phyloP scores from a whole-genome alignment of 1,284 basidiomycete species.

The Sporisorium sorghi region DNA sequence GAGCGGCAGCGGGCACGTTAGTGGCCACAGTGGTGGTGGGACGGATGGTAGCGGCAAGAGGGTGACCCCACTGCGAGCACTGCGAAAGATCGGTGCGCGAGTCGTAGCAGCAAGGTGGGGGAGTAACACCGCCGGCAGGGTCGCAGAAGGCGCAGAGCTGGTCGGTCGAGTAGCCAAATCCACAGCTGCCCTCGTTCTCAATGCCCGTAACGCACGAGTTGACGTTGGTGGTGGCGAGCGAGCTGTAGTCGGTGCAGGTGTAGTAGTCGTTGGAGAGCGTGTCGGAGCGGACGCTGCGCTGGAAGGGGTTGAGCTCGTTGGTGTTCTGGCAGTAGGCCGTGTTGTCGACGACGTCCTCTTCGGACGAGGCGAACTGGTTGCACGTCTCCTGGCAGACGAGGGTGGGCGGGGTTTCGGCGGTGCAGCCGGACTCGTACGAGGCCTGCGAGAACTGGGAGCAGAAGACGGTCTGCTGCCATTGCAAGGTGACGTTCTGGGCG shows the following conservation, averaged over 20 bases:
- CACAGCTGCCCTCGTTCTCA: slow-evolving; percentile 71
- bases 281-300: slow-evolving; percentile 56
- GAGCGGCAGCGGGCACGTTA: slow-evolving; percentile 30
- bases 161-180: slow-evolving; percentile 69
- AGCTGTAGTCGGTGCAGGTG: slow-evolving; percentile 70
- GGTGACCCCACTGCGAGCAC: slow-evolving; percentile 59
- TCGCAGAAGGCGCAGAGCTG: slow-evolving; percentile 71
- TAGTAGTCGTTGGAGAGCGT: slow-evolving; percentile 69
- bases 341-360: slow-evolving; percentile 59
- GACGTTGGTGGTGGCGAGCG: slow-evolving; percentile 69
- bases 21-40: slow-evolving; percentile 54
- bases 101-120: slow-evolving; percentile 58
- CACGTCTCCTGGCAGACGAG: slow-evolving; percentile 67
- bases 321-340: slow-evolving; percentile 56
- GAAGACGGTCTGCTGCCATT: slow-evolving; percentile 63
- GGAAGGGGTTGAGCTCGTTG: slow-evolving; percentile 53
- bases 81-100: slow-evolving; percentile 54
- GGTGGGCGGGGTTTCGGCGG: slow-evolving; percentile 44
- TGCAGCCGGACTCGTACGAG: slow-evolving; percentile 59
- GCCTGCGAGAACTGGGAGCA: slow-evolving; percentile 63
- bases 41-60: slow-evolving; percentile 51
- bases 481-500: slow-evolving; percentile 56
- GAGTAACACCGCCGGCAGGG: slow-evolving; percentile 50
- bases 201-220: slow-evolving; percentile 69
- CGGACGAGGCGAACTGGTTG: slow-evolving; percentile 49